Evolutionary conservation across 305 asterid genomes (phyloP).

Genomic region (Solanum hybrid): DNA sequence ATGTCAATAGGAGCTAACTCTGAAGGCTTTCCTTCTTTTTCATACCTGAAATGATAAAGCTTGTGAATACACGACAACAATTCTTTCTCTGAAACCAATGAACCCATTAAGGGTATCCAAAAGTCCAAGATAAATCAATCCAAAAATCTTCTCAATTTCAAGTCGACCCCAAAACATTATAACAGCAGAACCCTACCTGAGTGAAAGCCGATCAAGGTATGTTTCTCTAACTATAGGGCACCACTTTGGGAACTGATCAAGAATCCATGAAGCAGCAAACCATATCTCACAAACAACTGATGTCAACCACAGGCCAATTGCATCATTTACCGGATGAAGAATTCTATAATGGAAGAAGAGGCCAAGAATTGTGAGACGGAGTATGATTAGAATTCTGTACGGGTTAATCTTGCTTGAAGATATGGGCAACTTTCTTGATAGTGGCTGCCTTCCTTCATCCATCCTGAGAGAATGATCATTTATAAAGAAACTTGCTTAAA

Average conservation of each 20-base stretch:
- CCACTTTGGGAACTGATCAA: conserved; percentile 94
- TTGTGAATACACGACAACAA: not conserved
- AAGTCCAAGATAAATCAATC: not conserved
- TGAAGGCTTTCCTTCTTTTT: conserved; percentile 69
- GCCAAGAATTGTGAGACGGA: conserved; percentile 70
- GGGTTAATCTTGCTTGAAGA: conserved; percentile 78
- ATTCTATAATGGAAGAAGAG: conserved; percentile 73
- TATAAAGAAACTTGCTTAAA: not conserved
- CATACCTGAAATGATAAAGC: conserved; percentile 44
- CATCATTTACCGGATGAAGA: conserved; percentile 73
- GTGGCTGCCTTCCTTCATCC: conserved; percentile 92
- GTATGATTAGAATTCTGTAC: conserved; percentile 59
- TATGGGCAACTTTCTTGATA: conserved; percentile 72
- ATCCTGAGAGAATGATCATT: conserved; percentile 35
- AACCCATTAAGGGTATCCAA: not conserved
- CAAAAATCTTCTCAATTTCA: not conserved
- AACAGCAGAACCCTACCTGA: conserved; percentile 36
- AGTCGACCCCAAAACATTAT: not conserved
- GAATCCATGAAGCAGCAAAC: conserved; percentile 88
- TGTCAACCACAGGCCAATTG: conserved; percentile 74
- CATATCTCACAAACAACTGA: conserved; percentile 92
- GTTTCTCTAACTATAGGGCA: conserved; percentile 74
- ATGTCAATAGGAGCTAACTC: conserved; percentile 59
- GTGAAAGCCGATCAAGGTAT: conserved; percentile 75
- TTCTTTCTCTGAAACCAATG: not conserved